A percentile compares a stretch with the other conserved stretches of the same genome.
Conservation (phyloP, 305 asterid genomes). For the Fraxinus sp. region DNA sequence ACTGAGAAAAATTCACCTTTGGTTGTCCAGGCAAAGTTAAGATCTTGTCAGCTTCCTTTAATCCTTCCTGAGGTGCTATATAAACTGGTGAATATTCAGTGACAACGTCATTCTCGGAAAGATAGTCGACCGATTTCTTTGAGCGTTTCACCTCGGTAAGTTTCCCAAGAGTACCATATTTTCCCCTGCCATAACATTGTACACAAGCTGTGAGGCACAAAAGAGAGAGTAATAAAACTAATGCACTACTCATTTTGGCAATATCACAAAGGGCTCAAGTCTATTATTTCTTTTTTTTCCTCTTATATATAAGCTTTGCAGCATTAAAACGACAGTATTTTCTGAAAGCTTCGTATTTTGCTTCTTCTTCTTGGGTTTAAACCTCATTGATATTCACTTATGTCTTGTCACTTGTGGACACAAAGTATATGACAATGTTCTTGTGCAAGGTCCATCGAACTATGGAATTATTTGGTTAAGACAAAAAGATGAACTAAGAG, state of each 20-base stretch:
- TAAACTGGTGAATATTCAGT: neutral
- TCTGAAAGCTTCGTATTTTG: neutral
- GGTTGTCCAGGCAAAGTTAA: slow-evolving; percentile 34
- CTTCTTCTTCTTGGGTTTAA: neutral
- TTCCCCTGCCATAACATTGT: slow-evolving; percentile 12
- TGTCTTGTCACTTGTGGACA: neutral
- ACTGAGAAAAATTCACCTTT: slow-evolving; percentile 30
- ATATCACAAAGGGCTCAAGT: no score
- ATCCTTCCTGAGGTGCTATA: slow-evolving; percentile 20
- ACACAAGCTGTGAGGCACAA: slow-evolving; percentile 6
- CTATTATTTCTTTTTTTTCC: no score
- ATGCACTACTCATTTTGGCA: slow-evolving; percentile 10
- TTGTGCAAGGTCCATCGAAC: neutral
- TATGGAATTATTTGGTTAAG: neutral
- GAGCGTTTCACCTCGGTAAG: slow-evolving; percentile 8
- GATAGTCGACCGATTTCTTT: neutral
- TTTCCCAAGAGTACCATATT: slow-evolving; percentile 9
- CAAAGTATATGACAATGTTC: neutral
- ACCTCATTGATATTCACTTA: neutral
- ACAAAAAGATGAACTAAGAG: neutral
- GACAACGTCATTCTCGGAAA: neutral
- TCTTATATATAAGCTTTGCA: neutral
- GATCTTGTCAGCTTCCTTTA: slow-evolving; percentile 32
- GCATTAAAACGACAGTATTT: neutral
- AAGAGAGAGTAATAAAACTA: slow-evolving; percentile 6